phyloP scores from a whole-genome alignment of 75 land plant genomes.

The Cupressus sempervirens region DNA sequence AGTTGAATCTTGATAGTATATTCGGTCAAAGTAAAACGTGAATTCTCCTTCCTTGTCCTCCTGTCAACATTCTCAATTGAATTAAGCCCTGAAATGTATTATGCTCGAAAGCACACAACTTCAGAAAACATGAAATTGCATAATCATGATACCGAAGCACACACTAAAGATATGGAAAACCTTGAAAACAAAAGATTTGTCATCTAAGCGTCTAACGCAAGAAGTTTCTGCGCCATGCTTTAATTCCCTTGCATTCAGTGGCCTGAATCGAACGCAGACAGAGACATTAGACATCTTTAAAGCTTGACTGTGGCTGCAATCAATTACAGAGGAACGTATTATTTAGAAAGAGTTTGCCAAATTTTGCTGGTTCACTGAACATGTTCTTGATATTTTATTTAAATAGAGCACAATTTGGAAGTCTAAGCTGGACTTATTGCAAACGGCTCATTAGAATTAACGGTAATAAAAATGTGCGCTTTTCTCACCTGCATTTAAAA shows the following conservation, averaged over 20 bases:
- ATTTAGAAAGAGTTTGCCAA: background rate
- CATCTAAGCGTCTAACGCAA: constrained; percentile 35
- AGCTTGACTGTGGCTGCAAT: background rate
- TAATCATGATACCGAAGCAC: background rate
- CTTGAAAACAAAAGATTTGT: constrained; percentile 58
- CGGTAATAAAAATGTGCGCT: background rate
- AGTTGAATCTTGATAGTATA: constrained; percentile 57
- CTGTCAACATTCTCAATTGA: constrained; percentile 24
- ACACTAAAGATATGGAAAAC: constrained; percentile 19
- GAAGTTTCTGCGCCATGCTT: constrained; percentile 20
- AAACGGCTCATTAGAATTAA: background rate
- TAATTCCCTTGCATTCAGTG: constrained; percentile 46
- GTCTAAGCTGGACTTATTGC: background rate
- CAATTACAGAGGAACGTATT: background rate
- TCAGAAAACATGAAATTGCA: background rate
- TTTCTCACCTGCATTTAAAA: background rate
- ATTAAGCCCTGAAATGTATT: background rate
- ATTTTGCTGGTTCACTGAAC: background rate
- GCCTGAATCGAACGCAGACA: constrained; percentile 72
- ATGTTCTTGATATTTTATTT: background rate
- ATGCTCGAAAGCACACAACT: background rate
- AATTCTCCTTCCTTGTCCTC: constrained; percentile 73
- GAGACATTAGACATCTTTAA: constrained; percentile 55
- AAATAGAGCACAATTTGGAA: background rate
- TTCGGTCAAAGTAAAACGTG: constrained; percentile 61